Conservation (phyloP, 495 filamentous ascomycete genomes). For the Evernia prunastri region DNA sequence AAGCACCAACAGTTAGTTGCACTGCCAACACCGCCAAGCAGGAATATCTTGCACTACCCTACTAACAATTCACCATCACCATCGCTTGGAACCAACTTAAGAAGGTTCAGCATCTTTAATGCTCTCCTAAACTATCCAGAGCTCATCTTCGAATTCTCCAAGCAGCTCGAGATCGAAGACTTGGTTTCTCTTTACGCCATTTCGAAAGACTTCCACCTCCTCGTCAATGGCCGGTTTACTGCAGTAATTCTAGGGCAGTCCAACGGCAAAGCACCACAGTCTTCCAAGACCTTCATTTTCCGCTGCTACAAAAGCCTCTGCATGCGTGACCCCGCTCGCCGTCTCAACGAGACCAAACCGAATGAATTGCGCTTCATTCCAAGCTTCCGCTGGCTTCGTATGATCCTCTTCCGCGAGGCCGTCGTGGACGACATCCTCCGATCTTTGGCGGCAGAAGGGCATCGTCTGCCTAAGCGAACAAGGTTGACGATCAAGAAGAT, state of each 20-base stretch:
- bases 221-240: constrained; percentile 40
- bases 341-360: constrained; percentile 22
- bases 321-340: constrained; percentile 41
- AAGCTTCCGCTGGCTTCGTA: constrained; percentile 45
- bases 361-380: constrained; percentile 36
- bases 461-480: constrained; percentile 42
- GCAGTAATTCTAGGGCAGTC: constrained; percentile 39
- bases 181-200: constrained; percentile 53
- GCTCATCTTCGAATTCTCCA: constrained; percentile 44
- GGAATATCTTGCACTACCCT: neutral
- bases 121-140: constrained; percentile 43
- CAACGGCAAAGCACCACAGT: constrained; percentile 37
- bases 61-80: constrained; percentile 1
- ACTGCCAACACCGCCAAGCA: neutral
- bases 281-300: constrained; percentile 45
- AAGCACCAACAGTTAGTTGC: neutral
- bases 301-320: constrained; percentile 46
- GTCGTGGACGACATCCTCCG: constrained; percentile 50
- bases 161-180: constrained; percentile 42
- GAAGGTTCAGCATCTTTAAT: constrained; percentile 44
- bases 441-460: constrained; percentile 43
- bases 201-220: constrained; percentile 48
- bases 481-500: constrained; percentile 48
- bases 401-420: constrained; percentile 44
- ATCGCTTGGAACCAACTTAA: neutral